A percentile compares a stretch with the other conserved stretches of the same genome.
Evolutionary conservation across 2,329 filamentous ascomycete species (phyloP).

Genomic region (Ophiocordyceps camponoti-floridani): DNA sequence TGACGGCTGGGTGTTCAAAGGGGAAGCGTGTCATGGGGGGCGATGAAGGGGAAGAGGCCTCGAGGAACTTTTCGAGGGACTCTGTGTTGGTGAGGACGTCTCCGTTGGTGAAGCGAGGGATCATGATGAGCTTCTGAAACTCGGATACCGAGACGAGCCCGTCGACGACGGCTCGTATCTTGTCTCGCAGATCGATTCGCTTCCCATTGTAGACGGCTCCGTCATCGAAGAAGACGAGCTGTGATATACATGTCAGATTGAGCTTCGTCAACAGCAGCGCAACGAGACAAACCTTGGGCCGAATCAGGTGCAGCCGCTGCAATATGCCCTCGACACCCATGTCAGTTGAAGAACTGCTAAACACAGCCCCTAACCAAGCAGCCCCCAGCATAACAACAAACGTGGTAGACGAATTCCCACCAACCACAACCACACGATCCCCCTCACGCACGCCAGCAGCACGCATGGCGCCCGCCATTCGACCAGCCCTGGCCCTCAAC

Average conservation of each 20-base stretch:
- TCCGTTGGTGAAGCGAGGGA: slow-evolving; percentile 43
- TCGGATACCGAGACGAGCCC: slow-evolving; percentile 41
- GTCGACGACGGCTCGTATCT: slow-evolving; percentile 52
- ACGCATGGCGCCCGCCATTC: slow-evolving; percentile 47
- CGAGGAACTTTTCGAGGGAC: slow-evolving; percentile 26
- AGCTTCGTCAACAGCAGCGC: too few relatives aligned
- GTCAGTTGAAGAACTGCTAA: slow-evolving; percentile 62
- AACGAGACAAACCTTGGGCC: slow-evolving; percentile 35
- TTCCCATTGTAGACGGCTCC: slow-evolving; percentile 65
- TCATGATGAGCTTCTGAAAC: slow-evolving; percentile 45
- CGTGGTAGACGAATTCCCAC: slow-evolving; percentile 58
- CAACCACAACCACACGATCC: slow-evolving; percentile 60
- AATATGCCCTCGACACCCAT: slow-evolving; percentile 68
- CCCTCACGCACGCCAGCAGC: slow-evolving; percentile 48
- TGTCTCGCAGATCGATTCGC: slow-evolving; percentile 49
- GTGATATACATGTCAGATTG: too few relatives aligned
- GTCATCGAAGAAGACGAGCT: slow-evolving; percentile 70
- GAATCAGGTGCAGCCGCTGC: slow-evolving; percentile 56
- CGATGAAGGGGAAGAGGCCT: slow-evolving; percentile 10
- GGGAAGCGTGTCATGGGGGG: slow-evolving; percentile 40
- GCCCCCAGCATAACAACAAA: slow-evolving; percentile 53
- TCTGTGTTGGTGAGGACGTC: slow-evolving; percentile 38
- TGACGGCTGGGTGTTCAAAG: slow-evolving; percentile 59
- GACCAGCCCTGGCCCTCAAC: slow-evolving; percentile 39
- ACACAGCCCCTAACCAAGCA: slow-evolving; percentile 54